phyloP scores from a whole-genome alignment of 2,329 filamentous ascomycete species.

The Fusarium lyarnte region DNA sequence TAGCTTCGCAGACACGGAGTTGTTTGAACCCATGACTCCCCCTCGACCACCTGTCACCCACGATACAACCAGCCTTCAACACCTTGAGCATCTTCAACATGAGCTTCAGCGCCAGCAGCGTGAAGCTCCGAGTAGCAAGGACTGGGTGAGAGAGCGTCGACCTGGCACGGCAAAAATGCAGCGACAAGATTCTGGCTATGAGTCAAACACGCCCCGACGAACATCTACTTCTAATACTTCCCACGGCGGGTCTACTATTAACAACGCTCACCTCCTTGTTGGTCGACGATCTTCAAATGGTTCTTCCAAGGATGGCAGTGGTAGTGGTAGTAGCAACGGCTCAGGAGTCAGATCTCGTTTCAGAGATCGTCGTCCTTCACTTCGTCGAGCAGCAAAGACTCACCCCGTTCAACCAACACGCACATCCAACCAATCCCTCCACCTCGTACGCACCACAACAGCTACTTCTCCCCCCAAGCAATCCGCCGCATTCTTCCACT shows the following conservation, averaged over 20 bases:
- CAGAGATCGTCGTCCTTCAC: constrained; percentile 55
- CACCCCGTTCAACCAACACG: constrained; percentile 40
- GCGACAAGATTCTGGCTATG: constrained; percentile 68
- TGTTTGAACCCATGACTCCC: constrained; percentile 53
- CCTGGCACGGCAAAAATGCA: constrained; percentile 55
- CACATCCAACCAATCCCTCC: constrained; percentile 48
- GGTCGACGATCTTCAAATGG: constrained; percentile 49
- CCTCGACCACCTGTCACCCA: constrained; percentile 40
- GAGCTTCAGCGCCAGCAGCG: constrained; percentile 37
- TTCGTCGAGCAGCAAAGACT: constrained; percentile 54
- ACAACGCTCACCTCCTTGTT: constrained; percentile 43
- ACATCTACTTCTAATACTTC: constrained; percentile 52
- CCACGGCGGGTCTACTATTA: background rate
- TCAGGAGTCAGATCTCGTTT: constrained; percentile 42
- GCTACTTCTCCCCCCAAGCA: constrained; percentile 33
- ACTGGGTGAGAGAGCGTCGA: constrained; percentile 41
- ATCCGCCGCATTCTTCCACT: constrained; percentile 59
- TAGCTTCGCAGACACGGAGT: constrained; percentile 62
- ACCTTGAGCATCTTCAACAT: constrained; percentile 36
- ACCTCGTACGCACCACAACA: constrained; percentile 48
- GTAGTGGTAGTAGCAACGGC: constrained; percentile 14
- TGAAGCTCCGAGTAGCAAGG: constrained; percentile 15
- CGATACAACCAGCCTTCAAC: constrained; percentile 32
- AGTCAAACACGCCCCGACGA: constrained; percentile 56
- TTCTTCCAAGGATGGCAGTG: constrained; percentile 37